Evolutionary conservation across 1,139 yeast species (phyloP), one percentile per base, ranked within the genome.

Genomic region (Lodderomyces parapsilosis): DNA sequence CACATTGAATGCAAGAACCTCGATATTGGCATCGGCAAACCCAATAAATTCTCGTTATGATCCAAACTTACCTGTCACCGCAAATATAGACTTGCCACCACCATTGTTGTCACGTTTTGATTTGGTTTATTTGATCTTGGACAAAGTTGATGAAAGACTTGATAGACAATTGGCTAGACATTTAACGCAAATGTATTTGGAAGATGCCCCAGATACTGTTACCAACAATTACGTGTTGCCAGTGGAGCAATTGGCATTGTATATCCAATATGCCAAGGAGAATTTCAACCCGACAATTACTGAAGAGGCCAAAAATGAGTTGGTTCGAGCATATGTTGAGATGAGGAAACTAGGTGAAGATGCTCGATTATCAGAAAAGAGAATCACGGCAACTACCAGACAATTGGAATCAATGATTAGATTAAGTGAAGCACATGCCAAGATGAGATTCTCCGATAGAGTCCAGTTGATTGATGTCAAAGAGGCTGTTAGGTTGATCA

Each of bases 301-400:
- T 0, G 81, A 73, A 38, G 90, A 74, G 38, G 96, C 96, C 37
- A 89, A 90, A 59, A 81, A 78, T 43, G 96, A 87, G 62, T 76
- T 93, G 43, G 97, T 93, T n/a, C 77, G 81, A 52, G 81, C 89
- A 0, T 93, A 94, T 60, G 98, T 93, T 36, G 94, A 82, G 30
- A 91, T 93, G 96, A 78, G 99, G 56, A 86, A 86, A 59, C 68
- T 90, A 52, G 99, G 99, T 40, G 98, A 93, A 59, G 98, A 91
- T 59, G 79, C 86, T 10, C 75, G 96, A 49, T 73, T 91, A 1
- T 75, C 90, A 6, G 98, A 93, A 53, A 86, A 86, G 66, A 76
- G 99, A 56, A 88, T 93, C 52, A 93, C 99, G 1, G 99, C 99
- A 4, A 93, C 99, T 1, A 93, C 99, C 1, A 80, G 99, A 66